Base-by-base conservation (phyloP, 179 eudicot genomes). In the Amaranthus tricolor region DNA sequence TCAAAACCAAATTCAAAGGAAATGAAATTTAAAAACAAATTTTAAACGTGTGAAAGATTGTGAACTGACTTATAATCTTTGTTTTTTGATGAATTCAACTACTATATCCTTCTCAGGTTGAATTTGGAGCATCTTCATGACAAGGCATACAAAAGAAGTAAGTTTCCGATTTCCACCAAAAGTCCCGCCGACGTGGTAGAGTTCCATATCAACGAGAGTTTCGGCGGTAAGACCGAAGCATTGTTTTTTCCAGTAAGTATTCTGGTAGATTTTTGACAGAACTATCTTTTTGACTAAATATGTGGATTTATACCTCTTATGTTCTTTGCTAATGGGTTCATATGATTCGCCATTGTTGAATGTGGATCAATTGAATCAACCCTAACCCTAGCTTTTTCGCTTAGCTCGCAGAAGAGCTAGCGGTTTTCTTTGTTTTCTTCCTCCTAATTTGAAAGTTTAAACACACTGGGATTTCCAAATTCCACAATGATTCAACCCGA, bases 141-240 rank as follows among this genome's bases (percentile, higher is more conserved):
- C 89, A 51, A 91, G 85, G 52, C 93, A 91, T 79, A 91, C 78
- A 68, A 91, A 89, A 2, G 96, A 91, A 2, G 92, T 83, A 1
- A 92, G 97, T 67, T 88, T 91, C 6, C 96, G 90, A 74, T 88
- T 89, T 51, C 98, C 98, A 4, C 94, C 96, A 19, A 45, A 74
- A 44, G 96, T 90, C 9, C 97, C 99, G 17, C 97, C 99, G 70
- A 95, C 81, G 76, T 92, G 97, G 83, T 95, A 92, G 68, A 93
- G 86, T 85, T 92, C 97, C 98, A 94, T 94, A 31, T 31, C 40
- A 2, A 94, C 97, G 5, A 95, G 90, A 44, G 97, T 95, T 85
- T 95, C 99, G 20, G 99, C 97, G 6, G 99, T 95, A 8, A 95
- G 86, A 10, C 98, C 99, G 77, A 95, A 95, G 72, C 97, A 95